Base-by-base conservation (phyloP, 1,139 yeast genomes). In the Taphrina pruni region DNA sequence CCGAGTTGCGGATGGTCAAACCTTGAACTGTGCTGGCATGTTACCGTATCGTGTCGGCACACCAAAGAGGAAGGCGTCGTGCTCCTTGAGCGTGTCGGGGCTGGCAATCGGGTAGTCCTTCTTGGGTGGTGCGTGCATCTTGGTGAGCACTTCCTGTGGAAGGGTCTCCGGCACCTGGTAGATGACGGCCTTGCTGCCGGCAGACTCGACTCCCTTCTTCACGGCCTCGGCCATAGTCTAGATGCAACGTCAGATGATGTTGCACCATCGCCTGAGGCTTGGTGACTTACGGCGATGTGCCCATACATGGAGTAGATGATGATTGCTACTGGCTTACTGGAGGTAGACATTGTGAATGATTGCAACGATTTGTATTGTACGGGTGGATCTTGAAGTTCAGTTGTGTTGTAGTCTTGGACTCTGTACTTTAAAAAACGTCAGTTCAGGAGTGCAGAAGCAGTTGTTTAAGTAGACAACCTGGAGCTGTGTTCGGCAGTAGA, bases 231-330 rank as follows among this genome's bases (percentile, higher is more conserved):
- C 88, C 77, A 87, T 76, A 55, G 78, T 76, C 70, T 54, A 17
- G 6, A 7, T 2, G 21, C 11, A 12, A 20, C 54, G 54, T 50
- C 36, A 50, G 54, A 17, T 14, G 9, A 2, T 46, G 51, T 46
- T n/a, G 32, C 32, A 26, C 51, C 9, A 46, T 6, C 20, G 26
- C 26, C 20, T n/a, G 3, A 2, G 26, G 9, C 2, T 3, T 20
- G 3, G 41, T 54, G 8, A 35, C 43, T 11, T 54, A 54, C 58
- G 11, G 81, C 80, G 72, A 86, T 78, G 77, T 88, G 92, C 69
- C 89, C 89, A 77, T 86, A 87, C 77, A 88, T 80, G 69, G 97
- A 86, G 85, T 91, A 91, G 79, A 87, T 87, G 78, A 91, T 84
- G 76, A 91, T 88, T 70, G 88, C 88, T 70, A 85, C 79, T 75